Conservation (phyloP, 305 asterid genomes). For the Rubia balearica region DNA sequence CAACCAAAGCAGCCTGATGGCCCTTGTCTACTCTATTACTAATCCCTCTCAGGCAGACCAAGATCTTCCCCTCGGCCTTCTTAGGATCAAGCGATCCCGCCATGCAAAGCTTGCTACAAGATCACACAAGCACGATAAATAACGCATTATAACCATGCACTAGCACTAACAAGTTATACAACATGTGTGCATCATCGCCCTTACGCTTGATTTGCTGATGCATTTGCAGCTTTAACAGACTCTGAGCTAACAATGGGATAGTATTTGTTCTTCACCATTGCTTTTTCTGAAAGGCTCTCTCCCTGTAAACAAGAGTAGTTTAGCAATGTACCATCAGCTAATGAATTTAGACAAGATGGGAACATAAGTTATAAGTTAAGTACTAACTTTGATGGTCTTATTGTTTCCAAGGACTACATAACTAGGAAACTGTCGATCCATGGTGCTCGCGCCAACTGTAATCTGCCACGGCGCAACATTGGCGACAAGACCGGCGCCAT, state of each 20-base stretch:
- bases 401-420: slow-evolving; percentile 51
- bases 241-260: slow-evolving; percentile 47
- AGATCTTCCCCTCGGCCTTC: slow-evolving; percentile 69
- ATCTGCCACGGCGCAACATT: slow-evolving; percentile 84
- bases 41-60: slow-evolving; percentile 76
- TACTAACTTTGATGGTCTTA: slow-evolving; percentile 33
- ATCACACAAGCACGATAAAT: not conserved
- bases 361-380: too few species aligned
- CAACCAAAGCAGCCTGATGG: slow-evolving; percentile 62
- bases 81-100: slow-evolving; percentile 57
- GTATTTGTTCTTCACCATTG: slow-evolving; percentile 41
- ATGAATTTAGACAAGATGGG: too few species aligned
- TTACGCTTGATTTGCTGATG: slow-evolving; percentile 57
- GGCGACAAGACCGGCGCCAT: slow-evolving; percentile 36
- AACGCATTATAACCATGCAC: too few species aligned
- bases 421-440: slow-evolving; percentile 72
- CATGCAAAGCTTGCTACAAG: slow-evolving; percentile 60
- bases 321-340: not conserved
- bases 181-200: slow-evolving; percentile 1
- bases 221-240: slow-evolving; percentile 46
- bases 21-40: slow-evolving; percentile 89
- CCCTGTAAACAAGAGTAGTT: slow-evolving; percentile 39
- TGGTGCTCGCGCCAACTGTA: slow-evolving; percentile 84
- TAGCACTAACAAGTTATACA: not conserved
- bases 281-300: slow-evolving; percentile 55